Evolutionary conservation across 148 eudicot species (phyloP).

Genomic region (Rhododendron henanense): DNA sequence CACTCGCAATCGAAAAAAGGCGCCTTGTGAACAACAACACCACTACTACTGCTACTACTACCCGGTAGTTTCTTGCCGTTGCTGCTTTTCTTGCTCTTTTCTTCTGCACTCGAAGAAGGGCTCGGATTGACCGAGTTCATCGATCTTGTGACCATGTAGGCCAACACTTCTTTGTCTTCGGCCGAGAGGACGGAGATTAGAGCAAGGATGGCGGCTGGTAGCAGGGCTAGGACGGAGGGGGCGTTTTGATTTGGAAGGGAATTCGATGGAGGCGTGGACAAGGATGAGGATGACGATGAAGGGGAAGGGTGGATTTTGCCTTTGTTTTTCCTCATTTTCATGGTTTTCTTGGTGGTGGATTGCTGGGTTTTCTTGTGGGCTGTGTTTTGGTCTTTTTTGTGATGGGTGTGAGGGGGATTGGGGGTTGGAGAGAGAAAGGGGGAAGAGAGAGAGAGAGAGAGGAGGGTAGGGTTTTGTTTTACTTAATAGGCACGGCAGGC

Average conservation of each 20-base stretch:
- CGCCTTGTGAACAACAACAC: constrained; percentile 17
- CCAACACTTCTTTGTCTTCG: constrained; percentile 55
- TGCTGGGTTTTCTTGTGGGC: neutral
- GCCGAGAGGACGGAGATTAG: constrained; percentile 46
- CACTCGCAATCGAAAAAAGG: constrained; percentile 62
- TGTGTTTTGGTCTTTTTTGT: neutral
- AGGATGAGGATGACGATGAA: neutral
- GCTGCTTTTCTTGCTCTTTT: constrained; percentile 6
- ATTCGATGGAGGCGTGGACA: neutral
- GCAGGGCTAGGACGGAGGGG: constrained; percentile 34
- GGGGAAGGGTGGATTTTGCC: constrained; percentile 81
- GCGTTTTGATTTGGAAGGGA: constrained; percentile 8
- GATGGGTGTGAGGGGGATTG: neutral
- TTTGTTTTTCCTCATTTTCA: constrained; percentile 57
- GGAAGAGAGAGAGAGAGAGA: neutral
- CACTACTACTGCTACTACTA: no score
- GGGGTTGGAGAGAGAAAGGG: neutral
- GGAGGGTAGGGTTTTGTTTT: neutral
- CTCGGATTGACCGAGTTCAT: constrained; percentile 26
- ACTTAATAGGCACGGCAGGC: neutral
- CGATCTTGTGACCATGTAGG: constrained; percentile 61
- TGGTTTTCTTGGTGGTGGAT: neutral
- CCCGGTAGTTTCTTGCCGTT: neutral
- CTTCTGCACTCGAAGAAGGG: constrained; percentile 1
- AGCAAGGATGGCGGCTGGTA: constrained; percentile 55